phyloP scores from a whole-genome alignment of 2,329 filamentous ascomycete species.

The Thielaviopsis euricoi region DNA sequence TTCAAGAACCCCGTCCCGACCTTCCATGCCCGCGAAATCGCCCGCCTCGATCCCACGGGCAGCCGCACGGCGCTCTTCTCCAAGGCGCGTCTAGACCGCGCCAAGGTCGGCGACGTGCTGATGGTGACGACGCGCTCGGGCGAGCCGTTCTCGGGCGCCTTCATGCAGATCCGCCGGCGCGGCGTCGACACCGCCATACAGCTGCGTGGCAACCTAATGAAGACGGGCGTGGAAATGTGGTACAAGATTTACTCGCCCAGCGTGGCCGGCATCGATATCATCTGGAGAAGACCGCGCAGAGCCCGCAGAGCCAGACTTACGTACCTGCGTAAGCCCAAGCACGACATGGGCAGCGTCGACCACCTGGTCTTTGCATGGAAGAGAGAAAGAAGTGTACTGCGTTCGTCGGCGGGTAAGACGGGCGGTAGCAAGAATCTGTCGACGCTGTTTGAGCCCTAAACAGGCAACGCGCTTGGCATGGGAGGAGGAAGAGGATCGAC shows the following conservation, averaged over 20 bases:
- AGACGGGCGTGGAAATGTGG: constrained; percentile 90
- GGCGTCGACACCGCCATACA: constrained; percentile 80
- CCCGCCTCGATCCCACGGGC: constrained; percentile 67
- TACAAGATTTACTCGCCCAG: constrained; percentile 88
- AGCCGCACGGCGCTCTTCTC: constrained; percentile 70
- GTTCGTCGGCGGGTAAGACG: constrained; percentile 13
- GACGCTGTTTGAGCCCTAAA: constrained; percentile 12
- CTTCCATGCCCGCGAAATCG: constrained; percentile 53
- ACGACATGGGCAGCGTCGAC: constrained; percentile 77
- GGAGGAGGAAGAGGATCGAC: constrained; percentile 2
- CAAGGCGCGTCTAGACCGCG: constrained; percentile 58
- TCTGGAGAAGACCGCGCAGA: constrained; percentile 71
- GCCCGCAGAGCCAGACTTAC: constrained; percentile 76
- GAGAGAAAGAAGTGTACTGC: constrained; percentile 27
- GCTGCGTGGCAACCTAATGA: constrained; percentile 70
- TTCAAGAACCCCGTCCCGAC: constrained; percentile 44
- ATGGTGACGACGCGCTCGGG: constrained; percentile 66
- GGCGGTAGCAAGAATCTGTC: constrained; percentile 11
- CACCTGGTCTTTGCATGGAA: constrained; percentile 47
- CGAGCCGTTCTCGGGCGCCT: constrained; percentile 81
- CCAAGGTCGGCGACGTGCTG: constrained; percentile 75
- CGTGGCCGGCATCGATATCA: constrained; percentile 80
- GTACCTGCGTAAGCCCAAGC: constrained; percentile 76
- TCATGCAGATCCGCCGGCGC: constrained; percentile 71
- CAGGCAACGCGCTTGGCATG: background rate